phyloP scores from a whole-genome alignment of 1,139 yeast species.

The Geotrichum aggregatum region DNA sequence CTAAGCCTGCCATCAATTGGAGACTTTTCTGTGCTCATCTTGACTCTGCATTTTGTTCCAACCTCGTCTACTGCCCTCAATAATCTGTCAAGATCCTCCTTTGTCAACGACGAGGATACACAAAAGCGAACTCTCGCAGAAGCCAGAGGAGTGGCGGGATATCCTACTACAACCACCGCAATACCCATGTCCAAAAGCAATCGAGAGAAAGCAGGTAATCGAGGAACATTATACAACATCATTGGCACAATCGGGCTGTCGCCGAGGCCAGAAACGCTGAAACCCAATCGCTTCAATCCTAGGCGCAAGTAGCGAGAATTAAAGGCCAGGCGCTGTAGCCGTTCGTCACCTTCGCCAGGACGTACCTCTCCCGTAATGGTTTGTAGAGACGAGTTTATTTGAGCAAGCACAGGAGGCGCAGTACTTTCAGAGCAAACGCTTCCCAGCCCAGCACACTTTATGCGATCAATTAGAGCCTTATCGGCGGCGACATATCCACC shows the following conservation, averaged over 20 bases:
- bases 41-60: constrained; percentile 73
- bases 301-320: constrained; percentile 88
- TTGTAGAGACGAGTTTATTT: constrained; percentile 73
- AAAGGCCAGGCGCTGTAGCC: constrained; percentile 89
- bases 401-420: constrained; percentile 87
- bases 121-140: constrained; percentile 90
- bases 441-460: constrained; percentile 70
- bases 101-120: constrained; percentile 85
- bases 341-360: constrained; percentile 91
- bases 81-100: constrained; percentile 84
- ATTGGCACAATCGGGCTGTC: constrained; percentile 96
- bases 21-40: constrained; percentile 48
- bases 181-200: constrained; percentile 71
- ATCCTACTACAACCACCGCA: constrained; percentile 94
- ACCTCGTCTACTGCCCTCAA: constrained; percentile 68
- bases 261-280: constrained; percentile 89
- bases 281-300: constrained; percentile 87
- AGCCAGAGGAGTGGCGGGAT: constrained; percentile 93
- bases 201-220: constrained; percentile 90
- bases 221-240: constrained; percentile 80
- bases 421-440: constrained; percentile 77
- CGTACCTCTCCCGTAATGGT: constrained; percentile 75
- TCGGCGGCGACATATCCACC: constrained; percentile 92
- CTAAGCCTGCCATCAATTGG: constrained; percentile 50
- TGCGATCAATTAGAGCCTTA: constrained; percentile 61